phyloP scores from a whole-genome alignment of 2,329 filamentous ascomycete genomes.

The Pseudofabraea citricarpa region DNA sequence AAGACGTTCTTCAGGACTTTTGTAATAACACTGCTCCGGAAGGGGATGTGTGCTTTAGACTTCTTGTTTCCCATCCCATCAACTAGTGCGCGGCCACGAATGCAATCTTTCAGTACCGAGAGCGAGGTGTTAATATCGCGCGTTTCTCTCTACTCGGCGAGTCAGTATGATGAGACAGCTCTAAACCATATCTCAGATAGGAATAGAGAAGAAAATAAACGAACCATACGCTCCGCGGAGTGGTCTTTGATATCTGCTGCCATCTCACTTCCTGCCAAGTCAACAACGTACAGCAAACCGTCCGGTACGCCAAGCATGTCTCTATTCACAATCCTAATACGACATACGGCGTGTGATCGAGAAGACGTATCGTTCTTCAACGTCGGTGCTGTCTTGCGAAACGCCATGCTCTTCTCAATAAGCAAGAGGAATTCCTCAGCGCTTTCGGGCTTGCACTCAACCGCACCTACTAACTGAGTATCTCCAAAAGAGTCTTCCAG shows the following conservation, averaged over 20 bases:
- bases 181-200: too few species aligned
- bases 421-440: constrained; percentile 68
- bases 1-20: constrained; percentile 91
- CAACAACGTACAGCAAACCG: constrained; percentile 41
- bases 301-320: constrained; percentile 26
- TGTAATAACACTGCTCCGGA: constrained; percentile 74
- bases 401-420: constrained; percentile 64
- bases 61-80: constrained; percentile 24
- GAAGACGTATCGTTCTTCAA: constrained; percentile 43
- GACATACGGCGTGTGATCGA: constrained; percentile 43
- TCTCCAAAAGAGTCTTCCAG: constrained; percentile 41
- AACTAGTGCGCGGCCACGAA: constrained; percentile 69
- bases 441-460: constrained; percentile 31
- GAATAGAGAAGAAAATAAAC: too few species aligned
- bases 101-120: constrained; percentile 60
- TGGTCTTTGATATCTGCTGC: constrained; percentile 84
- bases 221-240: constrained; percentile 76
- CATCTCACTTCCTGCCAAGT: constrained; percentile 51
- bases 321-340: constrained; percentile 36
- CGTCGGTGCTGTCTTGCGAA: constrained; percentile 38
- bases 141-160: too few species aligned
- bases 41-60: constrained; percentile 72
- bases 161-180: too few species aligned
- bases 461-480: constrained; percentile 38
- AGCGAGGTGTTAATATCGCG: constrained; percentile 98